Conservation (phyloP, 192 early-diverging fungal genomes). For the Gonapodya sp. region DNA sequence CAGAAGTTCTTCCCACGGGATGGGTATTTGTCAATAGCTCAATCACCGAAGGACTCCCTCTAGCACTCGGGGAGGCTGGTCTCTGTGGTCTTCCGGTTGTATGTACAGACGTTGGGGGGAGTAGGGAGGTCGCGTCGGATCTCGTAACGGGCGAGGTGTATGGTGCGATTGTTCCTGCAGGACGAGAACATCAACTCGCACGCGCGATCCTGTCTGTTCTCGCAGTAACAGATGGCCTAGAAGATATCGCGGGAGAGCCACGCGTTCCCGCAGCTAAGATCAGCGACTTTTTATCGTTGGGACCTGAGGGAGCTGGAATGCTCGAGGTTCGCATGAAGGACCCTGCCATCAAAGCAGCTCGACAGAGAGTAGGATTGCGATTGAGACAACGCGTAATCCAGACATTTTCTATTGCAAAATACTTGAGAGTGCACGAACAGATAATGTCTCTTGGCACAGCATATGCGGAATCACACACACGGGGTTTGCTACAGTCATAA, state of each 20-base stretch:
- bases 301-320: slow-evolving; percentile 15
- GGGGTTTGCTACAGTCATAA: background rate
- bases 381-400: slow-evolving; percentile 24
- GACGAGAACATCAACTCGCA: slow-evolving; percentile 27
- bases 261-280: slow-evolving; percentile 9
- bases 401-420: slow-evolving; percentile 32
- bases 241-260: slow-evolving; percentile 13
- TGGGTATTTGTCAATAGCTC: slow-evolving; percentile 41
- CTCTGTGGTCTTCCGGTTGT: slow-evolving; percentile 26
- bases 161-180: slow-evolving; percentile 31
- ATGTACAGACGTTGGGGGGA: slow-evolving; percentile 28
- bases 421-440: slow-evolving; percentile 35
- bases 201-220: slow-evolving; percentile 27
- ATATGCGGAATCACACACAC: background rate
- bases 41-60: slow-evolving; percentile 27
- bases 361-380: slow-evolving; percentile 24
- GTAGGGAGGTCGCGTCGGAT: slow-evolving; percentile 24
- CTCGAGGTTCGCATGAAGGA: slow-evolving; percentile 26
- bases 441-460: slow-evolving; percentile 17
- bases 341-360: slow-evolving; percentile 19
- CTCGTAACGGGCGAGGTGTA: slow-evolving; percentile 16
- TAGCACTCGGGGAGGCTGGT: slow-evolving; percentile 26
- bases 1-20: slow-evolving; percentile 28
- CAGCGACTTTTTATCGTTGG: slow-evolving; percentile 18
- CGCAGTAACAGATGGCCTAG: slow-evolving; percentile 30